Evolutionary conservation across 441 rosid species (phyloP).

Genomic region (Arabidopsis lyrata): DNA sequence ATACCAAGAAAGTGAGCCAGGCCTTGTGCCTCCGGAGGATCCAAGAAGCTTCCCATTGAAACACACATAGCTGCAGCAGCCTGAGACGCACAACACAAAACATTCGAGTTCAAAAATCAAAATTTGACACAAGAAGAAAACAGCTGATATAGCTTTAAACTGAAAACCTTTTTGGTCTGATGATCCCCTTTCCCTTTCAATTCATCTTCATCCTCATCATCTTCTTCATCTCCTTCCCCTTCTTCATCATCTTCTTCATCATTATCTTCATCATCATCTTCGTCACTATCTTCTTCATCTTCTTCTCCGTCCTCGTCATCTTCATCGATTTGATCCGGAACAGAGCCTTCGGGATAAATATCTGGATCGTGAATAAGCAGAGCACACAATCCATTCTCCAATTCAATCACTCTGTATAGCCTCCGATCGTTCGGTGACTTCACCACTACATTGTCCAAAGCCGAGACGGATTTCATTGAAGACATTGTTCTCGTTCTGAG

Average conservation of each 20-base stretch:
- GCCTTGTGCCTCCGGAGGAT: constrained; percentile 94
- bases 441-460: constrained; percentile 68
- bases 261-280: constrained; percentile 34
- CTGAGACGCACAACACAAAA: constrained; percentile 47
- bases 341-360: constrained; percentile 63
- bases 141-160: neutral
- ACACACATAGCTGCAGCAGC: constrained; percentile 99
- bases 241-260: constrained; percentile 50
- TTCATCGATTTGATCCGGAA: constrained; percentile 37
- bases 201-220: constrained; percentile 38
- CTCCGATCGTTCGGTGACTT: constrained; percentile 87
- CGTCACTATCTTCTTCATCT: constrained; percentile 45
- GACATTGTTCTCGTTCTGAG: constrained; percentile 48
- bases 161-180: constrained; percentile 83
- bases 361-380: constrained; percentile 96
- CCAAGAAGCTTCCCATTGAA: constrained; percentile 94
- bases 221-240: constrained; percentile 39
- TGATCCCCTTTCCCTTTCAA: constrained; percentile 46
- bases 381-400: constrained; percentile 81
- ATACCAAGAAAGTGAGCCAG: constrained; percentile 96
- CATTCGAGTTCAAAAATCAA: constrained; percentile 3
- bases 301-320: constrained; percentile 46
- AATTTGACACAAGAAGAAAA: constrained; percentile 1
- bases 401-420: constrained; percentile 71
- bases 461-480: constrained; percentile 46